These are phyloP conservation scores for Groenewaldozyma sp. DNA, from an alignment of 1,139 yeast genomes.

Conservation along the genomic window DNA sequence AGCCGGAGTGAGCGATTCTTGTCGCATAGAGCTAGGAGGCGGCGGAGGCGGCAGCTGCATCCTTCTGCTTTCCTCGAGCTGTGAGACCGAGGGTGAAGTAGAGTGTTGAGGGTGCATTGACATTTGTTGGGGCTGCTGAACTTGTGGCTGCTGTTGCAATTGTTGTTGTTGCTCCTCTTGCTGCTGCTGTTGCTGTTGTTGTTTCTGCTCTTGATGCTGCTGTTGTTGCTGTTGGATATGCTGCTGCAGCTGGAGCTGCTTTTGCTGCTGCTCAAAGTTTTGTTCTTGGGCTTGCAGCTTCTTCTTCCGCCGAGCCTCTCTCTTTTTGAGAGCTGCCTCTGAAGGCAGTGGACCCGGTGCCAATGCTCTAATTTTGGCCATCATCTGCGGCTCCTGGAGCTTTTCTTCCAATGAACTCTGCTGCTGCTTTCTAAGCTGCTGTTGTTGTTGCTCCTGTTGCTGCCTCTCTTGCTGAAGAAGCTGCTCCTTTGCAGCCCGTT, in stretches of 20 bases:
- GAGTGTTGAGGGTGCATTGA: slow-evolving; percentile 1
- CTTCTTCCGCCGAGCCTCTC: background rate
- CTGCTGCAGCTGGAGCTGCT: slow-evolving; percentile 4
- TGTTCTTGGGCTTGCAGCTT: background rate
- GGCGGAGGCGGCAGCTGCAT: slow-evolving; percentile 7
- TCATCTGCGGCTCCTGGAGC: background rate
- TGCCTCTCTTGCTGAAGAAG: background rate
- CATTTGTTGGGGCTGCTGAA: slow-evolving; percentile 5
- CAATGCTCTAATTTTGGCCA: background rate
- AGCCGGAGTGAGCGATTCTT: too few species aligned
- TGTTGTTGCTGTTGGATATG: slow-evolving; percentile 5
- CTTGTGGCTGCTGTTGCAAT: slow-evolving; percentile 8
- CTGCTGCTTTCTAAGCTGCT: background rate
- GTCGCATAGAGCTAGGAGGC: too few species aligned
- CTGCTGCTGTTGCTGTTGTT: slow-evolving; percentile 6
- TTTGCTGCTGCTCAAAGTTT: slow-evolving; percentile 3
- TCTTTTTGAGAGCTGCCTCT: background rate
- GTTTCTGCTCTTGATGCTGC: slow-evolving; percentile 4
- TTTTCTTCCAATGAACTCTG: background rate
- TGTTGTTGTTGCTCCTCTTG: slow-evolving; percentile 7
- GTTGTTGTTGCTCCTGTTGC: background rate
- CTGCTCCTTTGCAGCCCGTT: too few species aligned
- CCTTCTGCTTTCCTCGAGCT: slow-evolving; percentile 1
- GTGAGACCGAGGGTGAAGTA: slow-evolving; percentile 6
- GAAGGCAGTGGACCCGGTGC: slow-evolving; percentile 4